Evolutionary conservation across 192 early-diverging fungal genomes (phyloP), one percentile per base, ranked within the genome.

Genomic region (Allomyces javanicus): DNA sequence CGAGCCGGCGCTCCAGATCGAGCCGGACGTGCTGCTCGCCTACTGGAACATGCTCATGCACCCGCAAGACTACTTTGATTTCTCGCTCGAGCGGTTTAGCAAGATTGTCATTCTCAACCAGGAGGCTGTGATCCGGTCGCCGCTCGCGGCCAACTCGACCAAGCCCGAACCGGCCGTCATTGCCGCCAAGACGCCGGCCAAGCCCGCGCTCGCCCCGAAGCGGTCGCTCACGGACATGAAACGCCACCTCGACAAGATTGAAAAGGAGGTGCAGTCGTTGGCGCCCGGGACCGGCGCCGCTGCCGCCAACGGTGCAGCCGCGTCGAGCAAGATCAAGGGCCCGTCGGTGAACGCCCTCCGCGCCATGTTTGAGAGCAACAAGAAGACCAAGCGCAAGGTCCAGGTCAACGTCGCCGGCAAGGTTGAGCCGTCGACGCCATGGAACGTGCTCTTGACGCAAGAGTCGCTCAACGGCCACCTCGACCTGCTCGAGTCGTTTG

Each of bases 301-400:
- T n/a, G 50, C 50, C 17, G 33, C 33, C 7, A 40, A 40, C 33
- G 7, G 33, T 40, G 50, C 50, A 9, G 17, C 50, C 17, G 12
- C 50, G 50, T n/a, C 50, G 50, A 14, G 17, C 17, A 14, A 58
- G 50, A 58, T 58, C 17, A 58, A 58, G 17, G 50, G 50, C 50
- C 50, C 50, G 50, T 58, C 50, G 3, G 50, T 58, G 50, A n/a
- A 14, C 50, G 50, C 50, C 3, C 50, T 58, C 0, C 50, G 50
- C 50, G 50, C 50, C 50, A 58, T 58, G 50, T 58, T 58, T 58
- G 50, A 58, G 17, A n/a, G 50, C 50, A 58, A 58, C 50, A 58
- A 58, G 50, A 58, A 58, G 50, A 14, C 12, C 17, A 58, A 14
- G 17, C 50, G 50, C 50, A 58, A 14, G 17, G 21, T 58, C 17